phyloP scores from a whole-genome alignment of 2,329 filamentous ascomycete genomes.

The Talaromyces verruculosus region DNA sequence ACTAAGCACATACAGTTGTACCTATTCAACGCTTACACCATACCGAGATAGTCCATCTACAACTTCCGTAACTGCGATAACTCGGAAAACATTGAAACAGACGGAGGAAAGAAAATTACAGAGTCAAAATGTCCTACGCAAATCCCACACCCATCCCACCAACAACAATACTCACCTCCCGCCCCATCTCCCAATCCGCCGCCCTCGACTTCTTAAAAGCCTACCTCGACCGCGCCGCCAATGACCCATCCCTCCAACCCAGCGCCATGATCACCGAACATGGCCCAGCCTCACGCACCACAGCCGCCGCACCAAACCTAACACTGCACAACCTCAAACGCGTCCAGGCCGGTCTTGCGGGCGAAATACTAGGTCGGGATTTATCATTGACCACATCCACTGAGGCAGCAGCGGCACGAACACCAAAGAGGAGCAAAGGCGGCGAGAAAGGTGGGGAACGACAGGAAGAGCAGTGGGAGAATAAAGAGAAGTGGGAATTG shows the following conservation, averaged over 20 bases:
- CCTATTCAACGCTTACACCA: not conserved
- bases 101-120: not conserved
- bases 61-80: not conserved
- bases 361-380: constrained; percentile 45
- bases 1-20: not conserved
- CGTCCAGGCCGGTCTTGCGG: constrained; percentile 45
- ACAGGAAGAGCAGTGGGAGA: constrained; percentile 29
- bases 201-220: constrained; percentile 45
- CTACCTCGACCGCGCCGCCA: constrained; percentile 44
- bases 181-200: constrained; percentile 38
- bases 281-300: constrained; percentile 44
- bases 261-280: constrained; percentile 47
- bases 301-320: constrained; percentile 43
- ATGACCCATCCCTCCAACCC: constrained; percentile 45
- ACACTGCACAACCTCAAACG: constrained; percentile 48
- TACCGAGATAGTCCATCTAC: not conserved
- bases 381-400: constrained; percentile 37
- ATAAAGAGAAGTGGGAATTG: constrained; percentile 38
- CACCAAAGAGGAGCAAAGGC: constrained; percentile 26
- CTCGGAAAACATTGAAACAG: not conserved
- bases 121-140: constrained; percentile 38
- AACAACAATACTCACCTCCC: constrained; percentile 38
- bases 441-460: constrained; percentile 24
- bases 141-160: constrained; percentile 40
- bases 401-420: not conserved